Conservation (phyloP, 805 yeast genomes). For the Monosporozyma solicola region DNA sequence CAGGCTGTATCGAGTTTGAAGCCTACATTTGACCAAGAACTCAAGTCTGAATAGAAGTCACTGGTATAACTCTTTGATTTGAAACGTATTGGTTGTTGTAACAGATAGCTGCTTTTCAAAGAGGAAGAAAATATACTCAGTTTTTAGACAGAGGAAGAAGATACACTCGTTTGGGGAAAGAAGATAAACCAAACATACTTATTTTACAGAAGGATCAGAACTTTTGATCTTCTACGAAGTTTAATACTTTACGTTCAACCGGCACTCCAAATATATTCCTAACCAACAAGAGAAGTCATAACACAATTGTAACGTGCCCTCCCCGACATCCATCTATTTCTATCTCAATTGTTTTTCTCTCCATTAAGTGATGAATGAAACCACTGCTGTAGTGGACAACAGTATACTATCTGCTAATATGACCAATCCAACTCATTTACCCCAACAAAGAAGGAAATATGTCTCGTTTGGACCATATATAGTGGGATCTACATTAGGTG, state of each 20-base stretch:
- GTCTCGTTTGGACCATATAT: slow-evolving; percentile 84
- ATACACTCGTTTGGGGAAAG: not conserved
- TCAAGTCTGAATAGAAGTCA: not conserved
- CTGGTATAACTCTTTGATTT: not conserved
- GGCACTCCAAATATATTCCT: too few species aligned
- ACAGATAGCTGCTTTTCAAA: not conserved
- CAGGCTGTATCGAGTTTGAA: not conserved
- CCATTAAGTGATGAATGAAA: not conserved
- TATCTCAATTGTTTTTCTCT: too few species aligned
- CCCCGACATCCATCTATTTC: too few species aligned
- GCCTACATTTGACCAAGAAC: not conserved
- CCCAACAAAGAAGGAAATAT: slow-evolving; percentile 34
- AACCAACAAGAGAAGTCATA: too few species aligned
- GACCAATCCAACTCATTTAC: not conserved
- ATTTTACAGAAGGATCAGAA: not conserved
- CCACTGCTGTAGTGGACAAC: not conserved
- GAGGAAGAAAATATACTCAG: not conserved
- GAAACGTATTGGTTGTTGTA: not conserved
- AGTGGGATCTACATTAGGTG: slow-evolving; percentile 89
- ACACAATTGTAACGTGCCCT: too few species aligned
- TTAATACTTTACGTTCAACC: too few species aligned
- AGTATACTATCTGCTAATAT: not conserved
- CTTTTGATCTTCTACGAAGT: too few species aligned
- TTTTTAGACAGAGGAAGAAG: not conserved
- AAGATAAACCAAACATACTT: not conserved